These are phyloP conservation scores for Peronosclerospora sorghi DNA, from an alignment of 352 stramenopile species.

Conservation along the genomic window DNA sequence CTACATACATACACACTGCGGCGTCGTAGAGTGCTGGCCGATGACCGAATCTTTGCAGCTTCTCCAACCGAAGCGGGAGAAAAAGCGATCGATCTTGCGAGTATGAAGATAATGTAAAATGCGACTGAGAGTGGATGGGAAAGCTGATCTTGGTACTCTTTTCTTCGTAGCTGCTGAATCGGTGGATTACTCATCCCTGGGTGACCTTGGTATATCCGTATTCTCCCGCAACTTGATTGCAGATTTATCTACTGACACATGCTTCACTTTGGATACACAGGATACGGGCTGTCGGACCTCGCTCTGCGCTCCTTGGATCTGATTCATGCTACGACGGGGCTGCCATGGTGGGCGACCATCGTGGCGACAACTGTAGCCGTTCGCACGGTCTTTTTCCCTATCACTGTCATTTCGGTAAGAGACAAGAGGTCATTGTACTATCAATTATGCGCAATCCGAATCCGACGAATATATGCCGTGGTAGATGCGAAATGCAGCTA, in stretches of 20 bases:
- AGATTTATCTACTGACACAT: constrained; percentile 1
- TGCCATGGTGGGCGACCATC: constrained; percentile 84
- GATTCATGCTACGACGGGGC: constrained; percentile 66
- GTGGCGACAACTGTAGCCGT: constrained; percentile 70
- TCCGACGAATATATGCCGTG: not conserved
- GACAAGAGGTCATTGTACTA: not conserved
- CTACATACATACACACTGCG: constrained; percentile 3
- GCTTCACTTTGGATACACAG: constrained; percentile 4
- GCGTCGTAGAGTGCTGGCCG: constrained; percentile 19
- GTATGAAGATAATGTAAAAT: constrained; percentile 9
- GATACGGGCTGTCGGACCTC: constrained; percentile 60
- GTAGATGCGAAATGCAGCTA: constrained; percentile 74
- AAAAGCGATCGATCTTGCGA: constrained; percentile 33
- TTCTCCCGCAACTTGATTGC: not conserved
- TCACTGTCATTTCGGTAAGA: constrained; percentile 70
- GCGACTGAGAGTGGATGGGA: too few species aligned
- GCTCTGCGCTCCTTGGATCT: constrained; percentile 63
- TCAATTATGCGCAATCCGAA: not conserved
- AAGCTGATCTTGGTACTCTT: constrained; percentile 4
- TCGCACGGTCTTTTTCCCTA: constrained; percentile 58
- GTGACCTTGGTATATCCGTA: constrained; percentile 34
- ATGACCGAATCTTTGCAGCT: constrained; percentile 35
- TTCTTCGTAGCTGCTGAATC: constrained; percentile 15
- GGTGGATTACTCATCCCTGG: constrained; percentile 39
- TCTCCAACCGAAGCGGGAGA: constrained; percentile 35